Base-by-base conservation (phyloP, 345 rosid genomes). In the Rhodamnia argentea region DNA sequence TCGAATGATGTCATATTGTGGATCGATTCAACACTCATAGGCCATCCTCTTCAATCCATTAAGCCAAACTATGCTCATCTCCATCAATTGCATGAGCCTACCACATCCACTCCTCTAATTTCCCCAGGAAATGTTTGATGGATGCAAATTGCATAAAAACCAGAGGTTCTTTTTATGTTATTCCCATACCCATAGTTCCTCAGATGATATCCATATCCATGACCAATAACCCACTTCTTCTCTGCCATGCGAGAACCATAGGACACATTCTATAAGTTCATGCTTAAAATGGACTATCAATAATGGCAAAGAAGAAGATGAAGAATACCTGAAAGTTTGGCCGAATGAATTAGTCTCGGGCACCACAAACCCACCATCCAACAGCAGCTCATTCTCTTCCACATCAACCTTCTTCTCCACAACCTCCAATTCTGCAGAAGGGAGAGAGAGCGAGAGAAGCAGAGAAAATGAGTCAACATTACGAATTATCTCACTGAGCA, bases 341-440 rank as follows among this genome's bases (percentile, higher is more conserved):
- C 98, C 99, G 88, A 95, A 97, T 24, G 99, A 90, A 86, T 97
- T 97, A 76, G 93, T 89, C 1, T 90, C 83, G 44, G 96, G 96
- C 91, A 92, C 91, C 89, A 85, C 88, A 89, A 94, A 96, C 83
- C 93, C 94, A 82, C 91, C 91, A 76, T 93, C 93, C 85, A 89
- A 84, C 54, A 86, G 87, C 86, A 92, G 50, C 89, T 91, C 92
- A 83, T 90, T 92, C 87, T 93, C 89, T 44, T 53, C 50, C 58
- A 7, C 84, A 10, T 20, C 81, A 44, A 16, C 13, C 62, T 53
- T 70, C 51, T 32, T 52, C 52, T 85, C 86, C 52, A 51, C 86
- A 6, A 52, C 62, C 78, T 85, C 83, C 18, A 32, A n/a, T 57
- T 50, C 70, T 59, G 55, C 54, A 84, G 82, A 24, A 62, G 51